Evolutionary conservation across 257 asterid species (phyloP).

Genomic region (Salvia splendens): DNA sequence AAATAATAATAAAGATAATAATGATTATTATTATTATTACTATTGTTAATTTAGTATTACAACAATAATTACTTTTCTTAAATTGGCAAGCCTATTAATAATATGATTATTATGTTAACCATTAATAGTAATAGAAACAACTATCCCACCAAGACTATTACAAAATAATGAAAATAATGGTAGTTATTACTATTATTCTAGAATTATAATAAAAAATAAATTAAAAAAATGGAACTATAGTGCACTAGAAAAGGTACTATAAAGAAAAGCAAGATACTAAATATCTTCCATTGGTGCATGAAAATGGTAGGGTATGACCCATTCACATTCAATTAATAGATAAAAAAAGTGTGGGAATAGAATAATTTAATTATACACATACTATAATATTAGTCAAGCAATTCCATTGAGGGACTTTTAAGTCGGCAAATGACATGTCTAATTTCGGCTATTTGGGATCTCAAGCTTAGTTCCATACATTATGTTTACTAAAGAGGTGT

Average conservation of each 20-base stretch:
- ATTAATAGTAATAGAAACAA: neutral
- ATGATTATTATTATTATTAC: too few species aligned
- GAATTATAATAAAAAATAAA: neutral
- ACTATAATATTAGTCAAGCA: conserved; percentile 13
- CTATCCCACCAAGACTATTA: neutral
- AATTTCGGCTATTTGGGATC: neutral
- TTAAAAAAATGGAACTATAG: neutral
- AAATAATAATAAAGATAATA: too few species aligned
- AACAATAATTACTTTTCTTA: neutral
- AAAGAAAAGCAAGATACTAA: conserved; percentile 4
- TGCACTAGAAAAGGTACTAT: neutral
- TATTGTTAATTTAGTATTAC: too few species aligned
- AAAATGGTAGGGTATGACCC: conserved; percentile 55
- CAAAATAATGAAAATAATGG: neutral
- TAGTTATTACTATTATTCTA: neutral
- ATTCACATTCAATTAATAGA: conserved; percentile 21
- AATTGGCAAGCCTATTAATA: conserved; percentile 1
- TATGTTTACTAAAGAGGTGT: neutral
- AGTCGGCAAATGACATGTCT: conserved; percentile 20
- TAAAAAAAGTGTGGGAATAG: conserved; percentile 11
- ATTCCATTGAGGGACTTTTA: conserved; percentile 3
- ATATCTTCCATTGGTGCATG: conserved; percentile 33
- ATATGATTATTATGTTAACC: neutral
- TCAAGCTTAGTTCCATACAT: neutral
- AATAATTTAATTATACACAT: neutral